Evolutionary conservation across 495 filamentous ascomycete genomes (phyloP).

Genomic region (Podospora conica): DNA sequence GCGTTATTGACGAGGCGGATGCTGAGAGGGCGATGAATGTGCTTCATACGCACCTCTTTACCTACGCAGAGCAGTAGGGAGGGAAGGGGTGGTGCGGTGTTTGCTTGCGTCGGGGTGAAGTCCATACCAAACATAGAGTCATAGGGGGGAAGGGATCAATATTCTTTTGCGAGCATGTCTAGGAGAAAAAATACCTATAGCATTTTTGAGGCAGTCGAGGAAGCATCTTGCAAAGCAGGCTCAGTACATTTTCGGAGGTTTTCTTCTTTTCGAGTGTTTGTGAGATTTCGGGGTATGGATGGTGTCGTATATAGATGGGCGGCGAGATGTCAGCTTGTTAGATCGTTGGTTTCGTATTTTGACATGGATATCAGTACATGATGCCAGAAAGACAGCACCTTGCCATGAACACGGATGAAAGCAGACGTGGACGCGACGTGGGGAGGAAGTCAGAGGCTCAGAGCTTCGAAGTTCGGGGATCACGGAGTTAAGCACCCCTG

Average conservation of each 20-base stretch:
- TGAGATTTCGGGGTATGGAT: background rate
- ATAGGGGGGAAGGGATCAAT: background rate
- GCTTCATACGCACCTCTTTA: conserved; percentile 88
- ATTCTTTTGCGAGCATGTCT: background rate
- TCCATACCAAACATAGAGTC: background rate
- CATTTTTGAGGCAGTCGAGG: background rate
- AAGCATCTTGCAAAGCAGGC: background rate
- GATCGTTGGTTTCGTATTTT: background rate
- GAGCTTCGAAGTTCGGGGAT: background rate
- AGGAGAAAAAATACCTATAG: background rate
- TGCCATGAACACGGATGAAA: background rate
- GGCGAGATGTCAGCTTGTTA: background rate
- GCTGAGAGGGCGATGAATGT: conserved; percentile 90
- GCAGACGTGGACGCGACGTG: background rate
- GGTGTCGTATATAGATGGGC: background rate
- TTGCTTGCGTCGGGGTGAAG: background rate
- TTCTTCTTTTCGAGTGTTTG: background rate
- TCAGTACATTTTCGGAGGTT: background rate
- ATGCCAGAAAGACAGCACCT: background rate
- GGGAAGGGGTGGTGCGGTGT: background rate
- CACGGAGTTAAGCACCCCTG: background rate
- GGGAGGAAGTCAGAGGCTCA: too few species aligned
- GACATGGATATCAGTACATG: background rate
- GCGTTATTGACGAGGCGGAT: conserved; percentile 87
- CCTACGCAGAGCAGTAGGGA: conserved; percentile 48